Evolutionary conservation across 1,139 yeast genomes (phyloP), one percentile per base, ranked within the genome.

Genomic region (Pichia sp.): DNA sequence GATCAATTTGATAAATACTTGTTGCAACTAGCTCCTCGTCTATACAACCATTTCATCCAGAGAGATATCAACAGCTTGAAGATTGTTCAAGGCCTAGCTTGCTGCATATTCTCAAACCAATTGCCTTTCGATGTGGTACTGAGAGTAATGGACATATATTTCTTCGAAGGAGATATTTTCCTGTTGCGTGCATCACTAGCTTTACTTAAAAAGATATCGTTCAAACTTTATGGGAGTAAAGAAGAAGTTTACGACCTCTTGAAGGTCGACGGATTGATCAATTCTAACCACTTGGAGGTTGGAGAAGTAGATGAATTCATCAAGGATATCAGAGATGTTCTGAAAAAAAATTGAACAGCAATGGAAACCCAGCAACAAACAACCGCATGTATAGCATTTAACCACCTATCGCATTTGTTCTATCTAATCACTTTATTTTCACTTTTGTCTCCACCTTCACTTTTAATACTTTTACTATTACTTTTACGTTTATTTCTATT

Each of bases 121-220:
- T 56, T 66, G 24, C 50, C 56, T 44, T 56, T 65, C 16, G 66
- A 63, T 33, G 53, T 58, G 1, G 40, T 57, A 4, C 51, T 74
- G 17, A 69, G 81, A 10, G 63, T 84, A 7, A 64, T 86, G 59
- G 91, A 85, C 64, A 73, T 84, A 8, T 76, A 75, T 64, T 66
- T 83, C n/a, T 83, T 84, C 64, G 89, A 84, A 63, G 83, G 84
- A 2, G 85, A 80, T 60, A 69, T 75, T 2, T 76, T 79, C 60
- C 64, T 81, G 51, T 69, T 77, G 55, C 73, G 82, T 31, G 75
- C 75, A 17, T 73, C 77, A 1, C 64, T 83, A 9, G 85, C 81
- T 0, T 66, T 81, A 14, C 64, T 84, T 51, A 71, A 73, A 30
- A 71, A 74, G 49, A 67, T 79, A 33, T 79, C 78, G 49, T 80